phyloP scores from a whole-genome alignment of 1,139 yeast species.

The Taphrina pruni region DNA sequence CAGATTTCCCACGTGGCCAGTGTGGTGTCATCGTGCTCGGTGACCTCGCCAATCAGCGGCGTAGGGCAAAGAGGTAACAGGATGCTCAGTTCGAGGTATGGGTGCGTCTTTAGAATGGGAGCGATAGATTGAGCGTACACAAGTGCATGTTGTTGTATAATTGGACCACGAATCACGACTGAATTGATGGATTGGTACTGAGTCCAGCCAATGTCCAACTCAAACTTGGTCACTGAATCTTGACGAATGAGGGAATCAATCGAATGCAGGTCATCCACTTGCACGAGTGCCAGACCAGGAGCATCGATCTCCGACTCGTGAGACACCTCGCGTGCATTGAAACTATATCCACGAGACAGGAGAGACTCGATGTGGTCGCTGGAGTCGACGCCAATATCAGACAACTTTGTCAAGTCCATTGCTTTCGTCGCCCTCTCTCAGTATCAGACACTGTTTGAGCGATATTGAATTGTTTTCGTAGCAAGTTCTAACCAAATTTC shows the following conservation, averaged over 20 bases:
- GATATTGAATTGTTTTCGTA: no score
- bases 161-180: conserved; percentile 31
- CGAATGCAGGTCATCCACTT: conserved; percentile 27
- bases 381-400: conserved; percentile 29
- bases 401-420: conserved; percentile 29
- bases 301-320: conserved; percentile 27
- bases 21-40: conserved; percentile 51
- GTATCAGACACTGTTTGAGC: no score
- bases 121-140: conserved; percentile 36
- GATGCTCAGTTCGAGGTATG: conserved; percentile 33
- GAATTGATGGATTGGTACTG: conserved; percentile 29
- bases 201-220: conserved; percentile 33
- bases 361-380: conserved; percentile 19
- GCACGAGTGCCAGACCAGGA: conserved; percentile 28
- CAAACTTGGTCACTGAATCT: conserved; percentile 21
- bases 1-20: conserved; percentile 73
- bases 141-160: conserved; percentile 24
- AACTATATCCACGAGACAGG: conserved; percentile 27
- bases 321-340: conserved; percentile 28
- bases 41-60: conserved; percentile 17
- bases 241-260: conserved; percentile 39
- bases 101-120: conserved; percentile 25
- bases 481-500: no score
- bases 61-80: conserved; percentile 28
- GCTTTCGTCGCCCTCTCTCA: not conserved